These are phyloP conservation scores for Gracilaria caudata DNA, from an alignment of 23 red algal genomes.

Conservation along the genomic window DNA sequence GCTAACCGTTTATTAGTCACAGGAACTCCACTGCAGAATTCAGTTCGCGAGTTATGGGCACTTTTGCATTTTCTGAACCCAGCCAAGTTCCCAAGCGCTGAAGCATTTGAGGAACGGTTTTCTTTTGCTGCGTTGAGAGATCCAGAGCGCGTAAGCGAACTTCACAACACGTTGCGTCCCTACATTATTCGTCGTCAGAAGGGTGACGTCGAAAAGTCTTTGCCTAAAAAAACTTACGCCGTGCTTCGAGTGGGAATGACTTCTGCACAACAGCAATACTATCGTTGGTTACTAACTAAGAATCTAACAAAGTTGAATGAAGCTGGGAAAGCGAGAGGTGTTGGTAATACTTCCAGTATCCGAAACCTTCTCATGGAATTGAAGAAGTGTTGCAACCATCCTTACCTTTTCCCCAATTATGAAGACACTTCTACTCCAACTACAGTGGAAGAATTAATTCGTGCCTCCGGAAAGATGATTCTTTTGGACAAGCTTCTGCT, in stretches of 20 bases:
- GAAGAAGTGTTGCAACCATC: conserved; percentile 98
- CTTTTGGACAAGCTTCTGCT: conserved; percentile 93
- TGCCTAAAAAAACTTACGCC: conserved; percentile 93
- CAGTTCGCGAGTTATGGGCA: conserved; percentile 93
- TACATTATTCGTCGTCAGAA: conserved; percentile 97
- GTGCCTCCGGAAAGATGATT: conserved; percentile 90
- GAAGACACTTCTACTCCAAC: conserved; percentile 72
- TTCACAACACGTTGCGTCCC: conserved; percentile 82
- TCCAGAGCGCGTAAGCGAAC: conserved; percentile 74
- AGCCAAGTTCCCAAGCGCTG: conserved; percentile 65
- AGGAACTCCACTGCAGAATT: conserved; percentile 94
- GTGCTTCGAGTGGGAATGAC: conserved; percentile 93
- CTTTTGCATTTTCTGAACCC: conserved; percentile 87
- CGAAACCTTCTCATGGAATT: conserved; percentile 91
- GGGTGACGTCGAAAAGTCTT: conserved; percentile 91
- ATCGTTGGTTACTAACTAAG: conserved; percentile 90
- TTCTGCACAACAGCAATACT: conserved; percentile 86
- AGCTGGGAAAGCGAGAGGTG: conserved; percentile 57
- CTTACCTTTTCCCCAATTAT: conserved; percentile 85
- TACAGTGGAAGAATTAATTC: conserved; percentile 69
- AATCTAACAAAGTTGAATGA: conserved; percentile 94
- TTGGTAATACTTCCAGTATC: conserved; percentile 74
- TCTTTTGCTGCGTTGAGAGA: conserved; percentile 82
- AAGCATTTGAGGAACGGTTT: conserved; percentile 89
- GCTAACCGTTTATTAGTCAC: conserved; percentile 94